phyloP scores from a whole-genome alignment of 1,139 yeast genomes.

The Suhomyces coccinellae region DNA sequence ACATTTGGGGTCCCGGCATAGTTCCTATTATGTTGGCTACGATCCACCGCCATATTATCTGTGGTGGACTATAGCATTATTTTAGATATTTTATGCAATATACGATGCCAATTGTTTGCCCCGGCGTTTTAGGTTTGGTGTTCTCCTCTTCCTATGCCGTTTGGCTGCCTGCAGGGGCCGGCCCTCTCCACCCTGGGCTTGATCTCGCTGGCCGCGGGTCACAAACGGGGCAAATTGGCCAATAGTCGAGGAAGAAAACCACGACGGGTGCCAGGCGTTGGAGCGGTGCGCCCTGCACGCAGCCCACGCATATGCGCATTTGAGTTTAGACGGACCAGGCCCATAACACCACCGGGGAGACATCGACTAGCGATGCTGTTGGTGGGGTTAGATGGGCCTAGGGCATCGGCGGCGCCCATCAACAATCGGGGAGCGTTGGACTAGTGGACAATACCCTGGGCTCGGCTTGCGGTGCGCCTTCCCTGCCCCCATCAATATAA shows the following conservation, averaged over 20 bases:
- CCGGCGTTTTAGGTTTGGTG: not conserved
- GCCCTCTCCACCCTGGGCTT: no score
- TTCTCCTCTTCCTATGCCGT: no score
- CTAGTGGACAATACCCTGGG: not conserved
- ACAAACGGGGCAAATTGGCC: not conserved
- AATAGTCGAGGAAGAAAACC: not conserved
- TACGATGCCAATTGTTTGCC: slow-evolving; percentile 7
- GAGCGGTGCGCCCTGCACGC: not conserved
- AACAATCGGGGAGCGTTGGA: not conserved
- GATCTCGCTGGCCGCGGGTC: no score
- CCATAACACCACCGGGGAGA: not conserved
- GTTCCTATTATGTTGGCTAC: not conserved
- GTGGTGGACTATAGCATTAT: not conserved
- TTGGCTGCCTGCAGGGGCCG: no score
- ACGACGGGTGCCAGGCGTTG: not conserved
- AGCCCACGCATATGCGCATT: not conserved
- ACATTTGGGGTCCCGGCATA: slow-evolving; percentile 1
- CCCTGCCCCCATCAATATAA: not conserved
- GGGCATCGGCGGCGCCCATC: no score
- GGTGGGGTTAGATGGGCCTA: not conserved
- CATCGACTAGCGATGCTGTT: not conserved
- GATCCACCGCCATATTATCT: slow-evolving; percentile 1
- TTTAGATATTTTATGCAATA: slow-evolving; percentile 6
- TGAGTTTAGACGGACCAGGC: not conserved
- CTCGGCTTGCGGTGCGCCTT: not conserved